Evolutionary conservation across 441 rosid species (phyloP).

Genomic region (Erodium moschatum): DNA sequence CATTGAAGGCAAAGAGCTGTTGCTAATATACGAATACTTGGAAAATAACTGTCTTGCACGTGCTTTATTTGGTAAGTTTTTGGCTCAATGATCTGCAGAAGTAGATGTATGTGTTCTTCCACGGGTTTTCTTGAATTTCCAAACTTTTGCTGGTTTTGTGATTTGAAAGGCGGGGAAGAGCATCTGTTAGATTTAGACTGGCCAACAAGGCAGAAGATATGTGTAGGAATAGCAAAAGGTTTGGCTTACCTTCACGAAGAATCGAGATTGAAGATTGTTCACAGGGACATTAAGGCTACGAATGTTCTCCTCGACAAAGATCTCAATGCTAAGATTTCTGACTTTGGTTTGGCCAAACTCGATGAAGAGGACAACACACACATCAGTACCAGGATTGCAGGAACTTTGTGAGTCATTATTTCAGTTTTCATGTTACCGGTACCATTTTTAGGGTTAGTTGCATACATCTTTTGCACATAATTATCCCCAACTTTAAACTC

Average conservation of each 20-base stretch:
- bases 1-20: constrained; percentile 35
- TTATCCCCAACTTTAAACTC: too few species aligned
- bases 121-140: background rate
- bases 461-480: too few species aligned
- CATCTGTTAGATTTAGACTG: constrained; percentile 30
- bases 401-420: constrained; percentile 32
- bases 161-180: constrained; percentile 23
- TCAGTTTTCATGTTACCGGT: too few species aligned
- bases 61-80: constrained; percentile 39
- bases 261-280: constrained; percentile 45
- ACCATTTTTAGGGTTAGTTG: too few species aligned
- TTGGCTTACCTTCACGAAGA: constrained; percentile 48
- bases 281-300: constrained; percentile 43
- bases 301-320: constrained; percentile 39
- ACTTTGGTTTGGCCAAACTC: constrained; percentile 14
- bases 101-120: too few species aligned
- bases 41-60: constrained; percentile 46
- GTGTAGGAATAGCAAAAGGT: constrained; percentile 39
- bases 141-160: background rate
- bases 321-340: constrained; percentile 36
- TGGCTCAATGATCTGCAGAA: background rate
- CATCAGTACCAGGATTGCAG: constrained; percentile 42
- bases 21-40: constrained; percentile 46
- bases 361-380: constrained; percentile 4
- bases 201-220: constrained; percentile 34